Evolutionary conservation across 106 monocot genomes (phyloP).

Genomic region (Posidonia australis): DNA sequence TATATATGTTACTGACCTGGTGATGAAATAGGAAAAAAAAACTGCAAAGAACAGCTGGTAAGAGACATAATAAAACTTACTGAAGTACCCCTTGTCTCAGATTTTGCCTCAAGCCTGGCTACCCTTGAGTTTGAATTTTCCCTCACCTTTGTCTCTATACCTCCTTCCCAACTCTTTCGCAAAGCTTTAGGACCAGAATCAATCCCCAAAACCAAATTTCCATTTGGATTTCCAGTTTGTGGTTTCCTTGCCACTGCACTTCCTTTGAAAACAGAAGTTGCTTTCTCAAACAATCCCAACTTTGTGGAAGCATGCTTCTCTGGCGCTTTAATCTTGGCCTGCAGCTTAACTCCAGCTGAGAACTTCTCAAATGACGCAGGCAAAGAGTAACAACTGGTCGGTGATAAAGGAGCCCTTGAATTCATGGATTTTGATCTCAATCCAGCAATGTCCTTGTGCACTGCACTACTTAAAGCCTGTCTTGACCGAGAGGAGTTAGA

Average conservation of each 20-base stretch:
- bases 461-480: conserved; percentile 13
- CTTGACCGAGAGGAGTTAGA: conserved; percentile 47
- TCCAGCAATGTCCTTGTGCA: conserved; percentile 17
- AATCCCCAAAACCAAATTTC: conserved; percentile 15
- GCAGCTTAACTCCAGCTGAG: conserved; percentile 38
- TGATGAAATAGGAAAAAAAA: too few relatives aligned
- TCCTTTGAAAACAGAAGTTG: conserved; percentile 41
- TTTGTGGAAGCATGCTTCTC: conserved; percentile 28
- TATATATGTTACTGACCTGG: too few relatives aligned
- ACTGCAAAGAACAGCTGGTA: too few relatives aligned
- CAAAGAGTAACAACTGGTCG: conserved; percentile 51
- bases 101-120: conserved; percentile 26
- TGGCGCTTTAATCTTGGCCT: conserved; percentile 24
- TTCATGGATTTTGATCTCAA: conserved; percentile 26
- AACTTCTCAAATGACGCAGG: conserved; percentile 59
- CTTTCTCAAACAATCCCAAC: conserved; percentile 44
- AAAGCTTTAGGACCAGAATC: conserved; percentile 35
- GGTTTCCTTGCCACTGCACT: conserved; percentile 31
- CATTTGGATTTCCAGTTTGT: conserved; percentile 17
- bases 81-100: conserved; percentile 23
- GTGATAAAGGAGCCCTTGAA: conserved; percentile 48
- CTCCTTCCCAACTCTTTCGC: conserved; percentile 67
- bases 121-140: conserved; percentile 23
- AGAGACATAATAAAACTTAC: conserved; percentile 31
- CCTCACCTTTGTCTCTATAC: conserved; percentile 19